phyloP scores from a whole-genome alignment of 2,329 filamentous ascomycete genomes.

The Paraconiothyrium sp. region DNA sequence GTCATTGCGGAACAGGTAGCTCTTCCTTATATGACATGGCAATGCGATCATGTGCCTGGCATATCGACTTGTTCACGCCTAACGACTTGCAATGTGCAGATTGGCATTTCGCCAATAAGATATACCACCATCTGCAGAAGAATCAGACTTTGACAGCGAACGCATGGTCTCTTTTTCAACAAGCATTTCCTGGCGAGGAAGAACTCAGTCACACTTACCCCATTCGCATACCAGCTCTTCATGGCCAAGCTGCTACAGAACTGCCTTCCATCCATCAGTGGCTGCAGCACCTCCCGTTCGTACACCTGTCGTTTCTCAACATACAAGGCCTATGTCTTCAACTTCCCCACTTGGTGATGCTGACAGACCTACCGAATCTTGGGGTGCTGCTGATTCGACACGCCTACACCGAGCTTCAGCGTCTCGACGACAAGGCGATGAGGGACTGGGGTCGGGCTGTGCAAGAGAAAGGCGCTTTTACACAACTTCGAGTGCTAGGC shows the following conservation, averaged over 20 bases:
- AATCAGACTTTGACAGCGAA: slow-evolving; percentile 28
- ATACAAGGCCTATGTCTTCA: slow-evolving; percentile 23
- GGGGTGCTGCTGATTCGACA: slow-evolving; percentile 29
- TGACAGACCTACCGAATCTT: slow-evolving; percentile 30
- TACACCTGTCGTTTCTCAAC: slow-evolving; percentile 31
- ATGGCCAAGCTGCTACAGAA: slow-evolving; percentile 7
- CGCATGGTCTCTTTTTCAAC: slow-evolving; percentile 28
- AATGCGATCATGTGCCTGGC: slow-evolving; percentile 30
- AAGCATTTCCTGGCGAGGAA: slow-evolving; percentile 30
- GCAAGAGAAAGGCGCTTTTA: slow-evolving; percentile 28
- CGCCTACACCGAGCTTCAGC: background rate
- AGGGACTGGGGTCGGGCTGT: slow-evolving; percentile 33
- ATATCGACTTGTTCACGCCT: slow-evolving; percentile 26
- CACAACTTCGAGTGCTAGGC: slow-evolving; percentile 27
- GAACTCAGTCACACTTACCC: slow-evolving; percentile 24
- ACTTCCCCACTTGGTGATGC: slow-evolving; percentile 24
- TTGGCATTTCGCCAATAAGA: slow-evolving; percentile 29
- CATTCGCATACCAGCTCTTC: slow-evolving; percentile 13
- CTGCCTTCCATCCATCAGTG: slow-evolving; percentile 26
- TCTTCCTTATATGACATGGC: slow-evolving; percentile 30
- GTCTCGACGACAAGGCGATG: slow-evolving; percentile 20
- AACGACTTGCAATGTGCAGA: slow-evolving; percentile 29
- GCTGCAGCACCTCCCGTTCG: slow-evolving; percentile 24
- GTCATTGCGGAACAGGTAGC: slow-evolving; percentile 21
- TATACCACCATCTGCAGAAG: slow-evolving; percentile 28